Conservation (phyloP, 1,284 basidiomycete genomes). For the Ganoderma leucocontextum region DNA sequence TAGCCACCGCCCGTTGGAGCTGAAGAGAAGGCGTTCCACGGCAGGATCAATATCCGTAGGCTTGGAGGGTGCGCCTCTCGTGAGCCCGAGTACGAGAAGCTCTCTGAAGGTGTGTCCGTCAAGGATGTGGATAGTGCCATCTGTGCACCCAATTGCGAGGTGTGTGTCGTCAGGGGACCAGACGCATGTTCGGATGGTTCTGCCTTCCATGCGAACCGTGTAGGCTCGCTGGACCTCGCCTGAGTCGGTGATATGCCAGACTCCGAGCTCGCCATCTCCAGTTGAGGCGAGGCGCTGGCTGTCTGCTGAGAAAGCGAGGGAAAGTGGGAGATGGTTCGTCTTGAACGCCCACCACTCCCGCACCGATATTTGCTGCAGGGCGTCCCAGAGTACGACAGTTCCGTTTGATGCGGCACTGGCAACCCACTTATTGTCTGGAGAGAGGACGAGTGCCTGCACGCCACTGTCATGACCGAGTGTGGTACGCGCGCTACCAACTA, state of each 20-base stretch:
- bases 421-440: neutral
- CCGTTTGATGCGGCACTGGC: slow-evolving; percentile 1
- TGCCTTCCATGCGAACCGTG: neutral
- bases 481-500: neutral
- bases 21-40: neutral
- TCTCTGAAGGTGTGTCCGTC: neutral
- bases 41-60: neutral
- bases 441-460: neutral
- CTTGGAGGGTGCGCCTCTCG: neutral
- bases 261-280: neutral
- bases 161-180: neutral
- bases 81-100: neutral
- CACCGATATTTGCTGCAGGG: neutral
- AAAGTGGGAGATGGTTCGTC: neutral
- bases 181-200: neutral
- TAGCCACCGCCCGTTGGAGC: neutral
- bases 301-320: neutral
- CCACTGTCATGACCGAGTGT: neutral
- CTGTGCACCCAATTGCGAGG: neutral
- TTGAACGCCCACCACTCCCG: neutral
- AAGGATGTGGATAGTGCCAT: neutral
- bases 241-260: neutral
- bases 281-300: neutral
- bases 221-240: neutral
- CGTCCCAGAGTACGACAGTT: slow-evolving; percentile 3